These are phyloP conservation scores for Pseudognaphalium luteoalbum DNA, from an alignment of 129 eudicot genomes.

Conservation along the genomic window DNA sequence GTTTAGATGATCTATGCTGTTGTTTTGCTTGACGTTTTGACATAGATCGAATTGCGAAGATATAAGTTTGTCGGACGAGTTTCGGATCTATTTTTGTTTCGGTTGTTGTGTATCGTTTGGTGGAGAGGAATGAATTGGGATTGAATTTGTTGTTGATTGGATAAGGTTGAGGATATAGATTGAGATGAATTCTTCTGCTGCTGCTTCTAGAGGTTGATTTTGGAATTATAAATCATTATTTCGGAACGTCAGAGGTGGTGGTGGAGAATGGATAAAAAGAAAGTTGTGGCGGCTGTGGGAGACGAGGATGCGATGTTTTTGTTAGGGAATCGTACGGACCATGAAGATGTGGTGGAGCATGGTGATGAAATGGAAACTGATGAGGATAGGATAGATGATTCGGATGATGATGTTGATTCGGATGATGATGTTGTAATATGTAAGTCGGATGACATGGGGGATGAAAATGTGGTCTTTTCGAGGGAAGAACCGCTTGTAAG, in stretches of 20 bases:
- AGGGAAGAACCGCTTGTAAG: slow-evolving; percentile 65
- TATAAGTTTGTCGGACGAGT: not conserved
- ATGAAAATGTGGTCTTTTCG: slow-evolving; percentile 69
- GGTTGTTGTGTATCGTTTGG: slow-evolving; percentile 8
- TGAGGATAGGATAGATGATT: slow-evolving; percentile 32
- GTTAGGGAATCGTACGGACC: slow-evolving; percentile 41
- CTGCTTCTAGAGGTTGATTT: slow-evolving; percentile 37
- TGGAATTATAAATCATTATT: not conserved
- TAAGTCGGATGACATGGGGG: slow-evolving; percentile 40
- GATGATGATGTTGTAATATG: slow-evolving; percentile 35
- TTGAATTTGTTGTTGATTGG: slow-evolving; percentile 1
- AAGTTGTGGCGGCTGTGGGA: slow-evolving; percentile 40
- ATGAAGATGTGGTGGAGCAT: slow-evolving; percentile 41
- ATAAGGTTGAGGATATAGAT: slow-evolving; percentile 16
- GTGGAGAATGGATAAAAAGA: slow-evolving; percentile 52
- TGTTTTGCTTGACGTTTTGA: slow-evolving; percentile 8
- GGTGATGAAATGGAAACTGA: slow-evolving; percentile 65
- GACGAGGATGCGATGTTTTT: slow-evolving; percentile 33
- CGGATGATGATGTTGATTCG: too few relatives aligned
- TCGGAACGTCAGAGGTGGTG: slow-evolving; percentile 15
- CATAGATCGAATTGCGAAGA: slow-evolving; percentile 24
- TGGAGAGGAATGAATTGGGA: slow-evolving; percentile 7
- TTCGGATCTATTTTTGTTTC: slow-evolving; percentile 21
- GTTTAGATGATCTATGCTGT: slow-evolving; percentile 20
- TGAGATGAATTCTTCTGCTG: slow-evolving; percentile 32